Percentiles rank a stretch among this genome's conserved stretches.
These are phyloP conservation scores for Trapa bicornis DNA, from an alignment of 345 rosid genomes.

Conservation along the genomic window DNA sequence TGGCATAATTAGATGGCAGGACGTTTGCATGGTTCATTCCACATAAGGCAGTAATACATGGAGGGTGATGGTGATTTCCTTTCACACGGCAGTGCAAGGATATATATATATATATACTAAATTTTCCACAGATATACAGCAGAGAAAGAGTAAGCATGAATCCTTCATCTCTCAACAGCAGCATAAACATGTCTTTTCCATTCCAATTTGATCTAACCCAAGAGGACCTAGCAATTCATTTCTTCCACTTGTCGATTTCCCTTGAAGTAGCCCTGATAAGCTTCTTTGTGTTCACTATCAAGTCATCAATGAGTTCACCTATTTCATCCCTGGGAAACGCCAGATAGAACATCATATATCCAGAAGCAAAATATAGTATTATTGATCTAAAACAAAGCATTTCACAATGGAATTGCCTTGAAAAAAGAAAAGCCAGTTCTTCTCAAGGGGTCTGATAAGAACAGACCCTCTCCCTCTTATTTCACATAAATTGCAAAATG, in stretches of 20 bases:
- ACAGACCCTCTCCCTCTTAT: background rate
- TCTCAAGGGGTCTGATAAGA: too few species aligned
- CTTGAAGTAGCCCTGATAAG: conserved; percentile 47
- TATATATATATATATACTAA: background rate
- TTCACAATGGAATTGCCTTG: background rate
- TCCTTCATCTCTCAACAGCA: background rate
- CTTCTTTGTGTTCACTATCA: conserved; percentile 51
- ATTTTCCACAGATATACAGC: background rate
- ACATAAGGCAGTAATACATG: background rate
- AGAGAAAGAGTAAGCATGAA: background rate
- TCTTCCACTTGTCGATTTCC: conserved; percentile 83
- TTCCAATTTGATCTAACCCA: background rate
- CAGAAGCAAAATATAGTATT: background rate
- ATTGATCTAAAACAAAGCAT: background rate
- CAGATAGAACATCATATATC: background rate
- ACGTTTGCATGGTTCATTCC: background rate
- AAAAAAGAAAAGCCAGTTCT: background rate
- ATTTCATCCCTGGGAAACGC: conserved; percentile 44
- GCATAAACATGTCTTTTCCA: background rate
- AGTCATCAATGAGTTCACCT: conserved; percentile 48
- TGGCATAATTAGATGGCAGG: background rate
- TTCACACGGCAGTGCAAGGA: background rate
- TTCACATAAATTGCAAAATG: background rate
- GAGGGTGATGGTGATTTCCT: background rate
- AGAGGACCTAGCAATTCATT: conserved; percentile 16